phyloP scores from a whole-genome alignment of 1,284 basidiomycete genomes.

The Vanrija pseudolonga region DNA sequence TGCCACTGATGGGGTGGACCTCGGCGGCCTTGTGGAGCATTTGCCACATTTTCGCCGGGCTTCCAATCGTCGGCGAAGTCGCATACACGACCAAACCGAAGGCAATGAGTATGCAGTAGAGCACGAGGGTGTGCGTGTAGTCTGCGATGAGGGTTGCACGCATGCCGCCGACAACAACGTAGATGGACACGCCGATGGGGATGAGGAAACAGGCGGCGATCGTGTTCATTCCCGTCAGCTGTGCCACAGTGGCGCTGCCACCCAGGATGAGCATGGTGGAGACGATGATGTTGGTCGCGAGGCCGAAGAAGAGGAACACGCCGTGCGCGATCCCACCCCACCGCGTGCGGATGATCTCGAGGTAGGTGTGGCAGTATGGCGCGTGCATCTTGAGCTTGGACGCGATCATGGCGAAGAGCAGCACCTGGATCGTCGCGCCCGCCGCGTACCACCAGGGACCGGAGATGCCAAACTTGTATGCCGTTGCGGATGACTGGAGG shows the following conservation, averaged over 20 bases:
- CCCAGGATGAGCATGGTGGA: constrained; percentile 60
- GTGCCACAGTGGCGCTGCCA: constrained; percentile 71
- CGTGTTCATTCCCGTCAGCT: constrained; percentile 77
- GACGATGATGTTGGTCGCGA: constrained; percentile 76
- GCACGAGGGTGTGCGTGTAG: constrained; percentile 71
- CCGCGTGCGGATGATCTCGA: constrained; percentile 63
- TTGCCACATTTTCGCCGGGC: constrained; percentile 55
- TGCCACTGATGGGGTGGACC: constrained; percentile 56
- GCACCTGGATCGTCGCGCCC: constrained; percentile 52
- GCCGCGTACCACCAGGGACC: constrained; percentile 49
- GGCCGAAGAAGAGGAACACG: constrained; percentile 71
- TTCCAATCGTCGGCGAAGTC: constrained; percentile 58
- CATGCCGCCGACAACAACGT: constrained; percentile 57
- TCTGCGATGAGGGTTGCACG: constrained; percentile 53
- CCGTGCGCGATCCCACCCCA: constrained; percentile 73
- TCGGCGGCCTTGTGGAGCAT: constrained; percentile 52
- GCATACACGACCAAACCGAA: constrained; percentile 70
- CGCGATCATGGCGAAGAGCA: constrained; percentile 56
- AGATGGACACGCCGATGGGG: constrained; percentile 47
- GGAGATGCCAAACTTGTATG: constrained; percentile 68
- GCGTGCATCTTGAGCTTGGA: constrained; percentile 59
- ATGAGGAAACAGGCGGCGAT: constrained; percentile 72
- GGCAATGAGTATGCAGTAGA: constrained; percentile 64
- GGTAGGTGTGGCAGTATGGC: constrained; percentile 52
- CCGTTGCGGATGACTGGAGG: constrained; percentile 47